A percentile compares a stretch with the other conserved stretches of the same genome.
These are phyloP conservation scores for Arthrobotrys megalospora DNA, from an alignment of 2,329 filamentous ascomycete genomes.

Conservation along the genomic window DNA sequence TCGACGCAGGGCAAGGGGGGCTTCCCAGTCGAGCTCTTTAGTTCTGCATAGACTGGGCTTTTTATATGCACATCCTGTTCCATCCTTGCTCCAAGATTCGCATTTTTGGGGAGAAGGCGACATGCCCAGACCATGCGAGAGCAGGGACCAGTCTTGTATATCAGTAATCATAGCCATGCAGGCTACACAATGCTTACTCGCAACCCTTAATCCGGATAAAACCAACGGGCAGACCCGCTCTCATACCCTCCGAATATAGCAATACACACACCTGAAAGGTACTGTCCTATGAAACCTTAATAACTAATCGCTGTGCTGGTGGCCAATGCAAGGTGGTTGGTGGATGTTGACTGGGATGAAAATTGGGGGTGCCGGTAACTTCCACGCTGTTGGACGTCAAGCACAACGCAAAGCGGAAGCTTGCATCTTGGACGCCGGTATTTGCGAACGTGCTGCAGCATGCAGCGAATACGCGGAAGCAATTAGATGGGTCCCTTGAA, in stretches of 20 bases:
- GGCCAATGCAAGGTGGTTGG: slow-evolving; percentile 11
- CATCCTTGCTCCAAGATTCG: slow-evolving; percentile 10
- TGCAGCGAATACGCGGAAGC: slow-evolving; percentile 24
- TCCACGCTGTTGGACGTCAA: slow-evolving; percentile 21
- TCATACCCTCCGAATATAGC: slow-evolving; percentile 36
- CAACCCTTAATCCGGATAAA: slow-evolving; percentile 23
- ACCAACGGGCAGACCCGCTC: slow-evolving; percentile 25
- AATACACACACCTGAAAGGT: slow-evolving; percentile 12
- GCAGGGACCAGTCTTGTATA: slow-evolving; percentile 8
- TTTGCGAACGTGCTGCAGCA: slow-evolving; percentile 23
- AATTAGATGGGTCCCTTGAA: slow-evolving; percentile 4
- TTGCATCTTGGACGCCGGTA: slow-evolving; percentile 17
- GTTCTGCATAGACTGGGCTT: slow-evolving; percentile 15
- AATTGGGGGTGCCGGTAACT: slow-evolving; percentile 8
- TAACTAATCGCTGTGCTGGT: slow-evolving; percentile 40
- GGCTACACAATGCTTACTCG: background rate
- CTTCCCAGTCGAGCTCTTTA: slow-evolving; percentile 32
- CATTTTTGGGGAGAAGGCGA: slow-evolving; percentile 21
- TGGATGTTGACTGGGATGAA: background rate
- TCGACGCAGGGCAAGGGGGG: slow-evolving; percentile 5
- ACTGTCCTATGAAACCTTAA: slow-evolving; percentile 2
- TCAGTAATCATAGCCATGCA: slow-evolving; percentile 49
- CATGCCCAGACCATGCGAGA: slow-evolving; percentile 37
- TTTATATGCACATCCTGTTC: slow-evolving; percentile 36
- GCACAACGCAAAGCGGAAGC: slow-evolving; percentile 24